Base-by-base conservation (phyloP, 2,329 filamentous ascomycete genomes). In the Scedosporium boydii region DNA sequence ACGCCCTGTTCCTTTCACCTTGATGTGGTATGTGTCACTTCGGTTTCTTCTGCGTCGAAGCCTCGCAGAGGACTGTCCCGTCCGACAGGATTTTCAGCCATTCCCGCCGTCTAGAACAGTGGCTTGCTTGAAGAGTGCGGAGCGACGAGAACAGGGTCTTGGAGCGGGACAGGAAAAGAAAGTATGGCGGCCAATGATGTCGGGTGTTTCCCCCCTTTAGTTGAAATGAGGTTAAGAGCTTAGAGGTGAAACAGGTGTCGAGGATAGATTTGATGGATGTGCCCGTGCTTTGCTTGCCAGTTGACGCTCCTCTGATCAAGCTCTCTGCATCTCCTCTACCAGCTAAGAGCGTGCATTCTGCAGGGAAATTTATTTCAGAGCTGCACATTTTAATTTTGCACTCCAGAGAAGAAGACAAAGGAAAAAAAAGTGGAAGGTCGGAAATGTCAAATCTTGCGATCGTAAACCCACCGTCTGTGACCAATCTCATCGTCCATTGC, bases 101-200 rank as follows among this genome's bases (percentile, higher is more conserved):
- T 51, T 27, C 26, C 58, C 58, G 58, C n/a, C 58, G 26, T 60
- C 44, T 60, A 53, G 58, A 60, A 60, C 58, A 44, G 58, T 60
- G 58, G 58, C 58, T 60, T 60, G 44, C 42, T 51, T 21, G 21
- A 26, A 26, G 44, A 60, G 58, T 48, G 44, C 5, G 18, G 46
- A 60, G 58, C 27, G 34, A 18, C 5, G 16, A 51, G 58, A 10
- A 53, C 12, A 10, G 14, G 27, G 26, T 38, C 56, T 26, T 58
- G n/a, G 27, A 51, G 5, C n/a, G 46, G 46, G 46, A 51, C 4
- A 10, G 34, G 1, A 38, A 38, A 38, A 38, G 34, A 38, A 38
- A 38, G 34, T 12, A 38, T 38, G 34, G 34, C 34, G 34, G 10
- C 34, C 34, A 38, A 38, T 38, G 34, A 38, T 38, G 34, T 38